These are phyloP conservation scores for Hermanozyma aechmeae DNA, from an alignment of 805 yeast genomes.

Conservation along the genomic window DNA sequence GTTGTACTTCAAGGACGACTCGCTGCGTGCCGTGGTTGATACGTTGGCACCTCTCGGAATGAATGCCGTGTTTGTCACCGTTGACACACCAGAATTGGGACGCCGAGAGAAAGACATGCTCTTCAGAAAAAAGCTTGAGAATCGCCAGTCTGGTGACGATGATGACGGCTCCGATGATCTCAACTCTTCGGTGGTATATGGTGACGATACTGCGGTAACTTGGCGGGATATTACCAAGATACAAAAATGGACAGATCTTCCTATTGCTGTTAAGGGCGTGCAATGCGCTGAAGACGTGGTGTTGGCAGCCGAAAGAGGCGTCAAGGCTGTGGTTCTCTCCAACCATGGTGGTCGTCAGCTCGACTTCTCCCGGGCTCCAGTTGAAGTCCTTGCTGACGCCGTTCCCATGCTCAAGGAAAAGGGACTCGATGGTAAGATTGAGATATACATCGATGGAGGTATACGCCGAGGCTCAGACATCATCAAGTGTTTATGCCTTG, in stretches of 20 bases:
- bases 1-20: slow-evolving; percentile 70
- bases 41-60: slow-evolving; percentile 51
- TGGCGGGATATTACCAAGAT: too few relatives aligned
- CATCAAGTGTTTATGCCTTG: slow-evolving; percentile 56
- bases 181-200: slow-evolving; percentile 3
- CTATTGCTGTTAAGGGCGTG: too few relatives aligned
- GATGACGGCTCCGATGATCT: slow-evolving; percentile 4
- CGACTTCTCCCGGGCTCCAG: slow-evolving; percentile 72
- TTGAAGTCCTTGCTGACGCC: slow-evolving; percentile 66
- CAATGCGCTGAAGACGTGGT: too few relatives aligned
- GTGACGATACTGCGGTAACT: too few relatives aligned
- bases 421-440: slow-evolving; percentile 38
- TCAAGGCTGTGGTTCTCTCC: too few relatives aligned
- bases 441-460: slow-evolving; percentile 61
- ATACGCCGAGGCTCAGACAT: slow-evolving; percentile 61
- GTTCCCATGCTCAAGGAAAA: slow-evolving; percentile 41
- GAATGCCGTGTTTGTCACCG: slow-evolving; percentile 80
- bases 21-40: slow-evolving; percentile 48
- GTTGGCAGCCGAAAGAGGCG: too few relatives aligned
- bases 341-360: slow-evolving; percentile 90
- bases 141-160: too few relatives aligned
- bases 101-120: not conserved
- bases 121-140: too few relatives aligned
- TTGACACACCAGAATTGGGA: slow-evolving; percentile 89
- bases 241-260: too few relatives aligned